Evolutionary conservation across 2,329 filamentous ascomycete species (phyloP), one percentile per base, ranked within the genome.

Genomic region (Fusarium paranaense): DNA sequence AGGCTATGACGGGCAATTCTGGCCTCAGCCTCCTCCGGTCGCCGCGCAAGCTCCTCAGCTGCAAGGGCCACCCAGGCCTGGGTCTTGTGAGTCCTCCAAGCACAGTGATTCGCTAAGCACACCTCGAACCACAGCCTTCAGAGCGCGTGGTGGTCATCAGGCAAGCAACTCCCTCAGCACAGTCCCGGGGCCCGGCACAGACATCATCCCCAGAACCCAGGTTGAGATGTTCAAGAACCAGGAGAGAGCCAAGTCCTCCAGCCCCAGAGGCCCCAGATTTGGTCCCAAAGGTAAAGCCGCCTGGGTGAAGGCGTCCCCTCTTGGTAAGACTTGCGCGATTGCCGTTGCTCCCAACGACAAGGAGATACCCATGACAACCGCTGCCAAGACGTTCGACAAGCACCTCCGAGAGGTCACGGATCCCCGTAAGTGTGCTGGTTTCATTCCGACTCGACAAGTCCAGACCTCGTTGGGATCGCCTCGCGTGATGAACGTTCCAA

Each of bases 371-470:
- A 52, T 66, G 33, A 20, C 47, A 60, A 13, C 54, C 27, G 8
- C 59, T 61, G 20, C 40, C 45, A 47, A 63, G 33, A 42, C 57
- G 11, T 38, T 65, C 11, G 60, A 72, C 27, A 69, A 70, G 42
- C 64, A 69, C 6, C 68, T 72, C 35, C 67, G 71, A 56, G 58
- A 52, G 37, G 40, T 47, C 27, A 58, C 52, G 25, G 64, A 72
- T 25, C 25, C 59, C 25, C 57, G 50, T 27, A 74, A 72, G 62
- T 47, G 47, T 35, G 56, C 65, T 16, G 71, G 71, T 1, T 74
- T 74, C 20, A 69, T 74, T 32, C 71, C 71, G 20, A 74, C 71
- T 50, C 68, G 68, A n/a, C 71, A 74, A 22, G 71, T 62, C 5
- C 72, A 70, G 45, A 42, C 27, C 35, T 57, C 71, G 6, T 50